Base-by-base conservation (phyloP, 2,329 filamentous ascomycete species). In the Pezicula rhizophila region DNA sequence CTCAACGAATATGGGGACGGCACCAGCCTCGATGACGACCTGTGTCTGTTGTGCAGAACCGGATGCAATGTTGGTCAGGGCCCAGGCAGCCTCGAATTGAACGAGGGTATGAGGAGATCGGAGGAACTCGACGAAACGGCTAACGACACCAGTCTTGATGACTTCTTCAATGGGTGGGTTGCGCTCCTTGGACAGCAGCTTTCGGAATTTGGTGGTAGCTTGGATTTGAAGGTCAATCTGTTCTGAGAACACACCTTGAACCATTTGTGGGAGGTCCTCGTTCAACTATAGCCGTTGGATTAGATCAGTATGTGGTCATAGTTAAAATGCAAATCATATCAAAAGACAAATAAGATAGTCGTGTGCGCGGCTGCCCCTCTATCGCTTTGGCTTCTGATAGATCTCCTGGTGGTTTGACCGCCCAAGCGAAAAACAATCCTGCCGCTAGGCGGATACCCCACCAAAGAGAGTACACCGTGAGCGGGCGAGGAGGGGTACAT, bases 81-180 rank as follows among this genome's bases (percentile, higher is more conserved):
- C 93, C 93, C 93, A 99, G 39, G 93, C 93, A 64, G 93, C 93
- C 78, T 99, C 93, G 67, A 99, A 99, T 72, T 99, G 93, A 49
- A 99, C 93, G 43, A 99, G 81, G 31, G 93, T 97, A 72, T 99
- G 93, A 57, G 93, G 93, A 48, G 93, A 99, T 67, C 89, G 88
- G 53, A 99, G 85, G 73, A 99, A 99, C 71, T 96, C 90, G 71
- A 99, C 93, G 66, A 99, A 99, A 66, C 93, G 87, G 76, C 84
- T 86, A 59, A 99, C 93, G 57, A 99, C 93, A 65, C 93, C 93
- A 51, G 93, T 97, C 80, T 97, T 95, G 72, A 99, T 99, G 60
- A 99, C 93, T 68, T 95, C 90, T 76, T 99, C 93, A 68, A 99
- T 99, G 41, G 93, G 93, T 42, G 93, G 93, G 76, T 99, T 99